Conservation (phyloP, 1,284 basidiomycete genomes). For the Trametes versicolor region DNA sequence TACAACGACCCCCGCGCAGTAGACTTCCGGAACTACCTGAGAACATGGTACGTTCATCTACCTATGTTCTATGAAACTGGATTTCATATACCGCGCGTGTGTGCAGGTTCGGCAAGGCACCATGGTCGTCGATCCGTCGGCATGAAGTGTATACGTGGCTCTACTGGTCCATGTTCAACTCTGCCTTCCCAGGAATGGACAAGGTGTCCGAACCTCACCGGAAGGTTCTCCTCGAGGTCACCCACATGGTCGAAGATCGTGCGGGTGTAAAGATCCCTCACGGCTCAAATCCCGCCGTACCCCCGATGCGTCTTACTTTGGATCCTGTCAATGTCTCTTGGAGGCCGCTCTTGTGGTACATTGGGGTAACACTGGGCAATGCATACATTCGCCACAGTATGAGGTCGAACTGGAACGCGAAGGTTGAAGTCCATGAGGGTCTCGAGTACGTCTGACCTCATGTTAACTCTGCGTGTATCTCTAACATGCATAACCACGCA, state of each 20-base stretch:
- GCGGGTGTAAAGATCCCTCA: slow-evolving; percentile 73
- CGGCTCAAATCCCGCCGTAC: slow-evolving; percentile 64
- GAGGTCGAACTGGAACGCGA: slow-evolving; percentile 56
- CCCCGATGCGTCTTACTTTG: slow-evolving; percentile 79
- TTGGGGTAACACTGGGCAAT: slow-evolving; percentile 66
- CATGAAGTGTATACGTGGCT: slow-evolving; percentile 82
- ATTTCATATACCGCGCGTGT: slow-evolving; percentile 34
- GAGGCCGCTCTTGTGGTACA: slow-evolving; percentile 81
- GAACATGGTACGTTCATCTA: slow-evolving; percentile 60
- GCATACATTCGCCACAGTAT: slow-evolving; percentile 56
- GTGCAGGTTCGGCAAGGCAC: slow-evolving; percentile 75
- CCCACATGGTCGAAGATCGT: slow-evolving; percentile 76
- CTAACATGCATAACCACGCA: slow-evolving; percentile 39
- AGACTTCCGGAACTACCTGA: slow-evolving; percentile 77
- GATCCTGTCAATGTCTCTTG: slow-evolving; percentile 78
- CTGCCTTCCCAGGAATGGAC: slow-evolving; percentile 62
- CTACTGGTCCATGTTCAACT: slow-evolving; percentile 86
- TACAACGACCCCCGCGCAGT: slow-evolving; percentile 75
- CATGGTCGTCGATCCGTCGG: slow-evolving; percentile 77
- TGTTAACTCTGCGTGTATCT: background rate
- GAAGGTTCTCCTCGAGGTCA: slow-evolving; percentile 63
- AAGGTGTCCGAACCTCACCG: slow-evolving; percentile 56
- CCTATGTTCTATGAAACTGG: background rate
- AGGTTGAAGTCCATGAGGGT: slow-evolving; percentile 60
- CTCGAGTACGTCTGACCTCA: slow-evolving; percentile 62